These are phyloP conservation scores for Hypoxylon fuscum DNA, from an alignment of 495 filamentous ascomycete genomes.

Conservation along the genomic window DNA sequence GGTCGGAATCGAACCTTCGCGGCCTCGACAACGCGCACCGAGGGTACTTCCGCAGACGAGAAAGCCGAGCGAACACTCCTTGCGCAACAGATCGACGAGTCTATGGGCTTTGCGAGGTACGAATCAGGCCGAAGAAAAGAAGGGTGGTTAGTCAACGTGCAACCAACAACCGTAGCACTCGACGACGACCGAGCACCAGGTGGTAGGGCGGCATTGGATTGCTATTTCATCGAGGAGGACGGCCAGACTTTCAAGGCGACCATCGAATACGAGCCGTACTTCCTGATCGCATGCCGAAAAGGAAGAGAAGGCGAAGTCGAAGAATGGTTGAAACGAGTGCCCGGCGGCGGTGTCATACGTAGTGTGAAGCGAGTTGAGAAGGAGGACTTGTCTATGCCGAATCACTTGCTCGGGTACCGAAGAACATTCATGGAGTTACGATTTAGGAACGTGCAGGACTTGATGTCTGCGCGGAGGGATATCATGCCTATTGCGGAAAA, in stretches of 20 bases:
- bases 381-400: slow-evolving; percentile 95
- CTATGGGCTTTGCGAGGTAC: slow-evolving; percentile 91
- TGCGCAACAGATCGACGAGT: slow-evolving; percentile 91
- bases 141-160: slow-evolving; percentile 96
- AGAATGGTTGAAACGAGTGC: slow-evolving; percentile 86
- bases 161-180: slow-evolving; percentile 74
- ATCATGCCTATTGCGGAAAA: slow-evolving; percentile 94
- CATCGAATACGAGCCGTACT: slow-evolving; percentile 95
- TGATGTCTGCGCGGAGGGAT: slow-evolving; percentile 81
- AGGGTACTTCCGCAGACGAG: slow-evolving; percentile 85
- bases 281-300: slow-evolving; percentile 88
- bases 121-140: slow-evolving; percentile 85
- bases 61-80: slow-evolving; percentile 85
- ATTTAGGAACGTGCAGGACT: slow-evolving; percentile 86
- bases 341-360: slow-evolving; percentile 87
- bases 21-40: slow-evolving; percentile 75
- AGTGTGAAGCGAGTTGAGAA: slow-evolving; percentile 79
- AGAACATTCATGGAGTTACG: slow-evolving; percentile 83
- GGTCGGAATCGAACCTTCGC: slow-evolving; percentile 74
- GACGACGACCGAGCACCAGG: slow-evolving; percentile 81
- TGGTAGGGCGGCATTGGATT: slow-evolving; percentile 91
- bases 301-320: slow-evolving; percentile 92
- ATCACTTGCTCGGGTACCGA: slow-evolving; percentile 92
- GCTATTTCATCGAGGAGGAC: slow-evolving; percentile 95
- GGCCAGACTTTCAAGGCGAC: slow-evolving; percentile 96